These are phyloP conservation scores for Russula ochroleuca DNA, from an alignment of 768 basidiomycete species.

Conservation along the genomic window DNA sequence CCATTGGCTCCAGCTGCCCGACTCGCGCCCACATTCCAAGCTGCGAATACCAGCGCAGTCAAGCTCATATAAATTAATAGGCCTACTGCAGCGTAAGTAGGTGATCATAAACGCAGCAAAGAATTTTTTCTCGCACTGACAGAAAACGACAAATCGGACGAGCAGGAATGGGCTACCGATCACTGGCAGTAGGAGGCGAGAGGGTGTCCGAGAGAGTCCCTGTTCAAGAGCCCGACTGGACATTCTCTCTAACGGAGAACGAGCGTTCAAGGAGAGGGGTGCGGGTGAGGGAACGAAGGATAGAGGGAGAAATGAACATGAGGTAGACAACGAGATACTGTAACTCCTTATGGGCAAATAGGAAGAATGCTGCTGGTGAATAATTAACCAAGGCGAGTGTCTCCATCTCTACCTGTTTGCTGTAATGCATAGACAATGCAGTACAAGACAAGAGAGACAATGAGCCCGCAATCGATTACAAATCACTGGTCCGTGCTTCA, in stretches of 20 bases:
- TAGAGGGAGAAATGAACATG: neutral
- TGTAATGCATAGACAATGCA: neutral
- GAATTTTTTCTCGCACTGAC: slow-evolving; percentile 39
- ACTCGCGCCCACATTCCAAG: slow-evolving; percentile 20
- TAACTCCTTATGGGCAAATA: neutral
- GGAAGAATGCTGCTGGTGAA: neutral
- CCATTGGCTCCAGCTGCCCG: slow-evolving; percentile 5
- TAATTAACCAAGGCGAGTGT: neutral
- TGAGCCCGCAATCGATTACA: neutral
- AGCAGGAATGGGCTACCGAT: slow-evolving; percentile 54
- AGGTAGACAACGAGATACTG: slow-evolving; percentile 1
- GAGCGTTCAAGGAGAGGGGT: neutral
- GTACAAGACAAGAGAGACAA: neutral
- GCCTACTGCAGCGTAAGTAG: slow-evolving; percentile 15
- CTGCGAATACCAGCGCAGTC: slow-evolving; percentile 20
- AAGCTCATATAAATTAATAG: slow-evolving; percentile 43
- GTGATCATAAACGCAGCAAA: neutral
- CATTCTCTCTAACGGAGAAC: slow-evolving; percentile 5
- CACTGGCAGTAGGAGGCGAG: neutral
- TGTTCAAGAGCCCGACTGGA: neutral
- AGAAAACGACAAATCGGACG: slow-evolving; percentile 51
- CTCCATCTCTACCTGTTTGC: neutral
- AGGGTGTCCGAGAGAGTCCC: neutral
- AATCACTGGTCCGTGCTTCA: neutral
- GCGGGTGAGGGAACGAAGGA: neutral